These are phyloP conservation scores for Xylaria polymorpha DNA, from an alignment of 2,329 filamentous ascomycete genomes.

Conservation along the genomic window DNA sequence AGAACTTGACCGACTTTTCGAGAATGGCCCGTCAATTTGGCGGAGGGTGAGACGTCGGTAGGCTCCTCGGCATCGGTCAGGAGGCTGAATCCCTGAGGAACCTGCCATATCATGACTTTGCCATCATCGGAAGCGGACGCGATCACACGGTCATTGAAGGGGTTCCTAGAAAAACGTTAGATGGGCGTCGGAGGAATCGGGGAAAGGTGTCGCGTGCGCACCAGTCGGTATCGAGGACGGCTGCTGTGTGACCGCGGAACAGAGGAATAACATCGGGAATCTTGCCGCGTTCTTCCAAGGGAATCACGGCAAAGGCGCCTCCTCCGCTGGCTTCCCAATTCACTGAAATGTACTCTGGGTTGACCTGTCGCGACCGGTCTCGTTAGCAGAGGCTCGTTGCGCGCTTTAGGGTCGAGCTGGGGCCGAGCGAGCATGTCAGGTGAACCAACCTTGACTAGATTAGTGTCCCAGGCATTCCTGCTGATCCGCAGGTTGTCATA, in stretches of 20 bases:
- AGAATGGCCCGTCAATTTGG: constrained; percentile 86
- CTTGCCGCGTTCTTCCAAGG: constrained; percentile 87
- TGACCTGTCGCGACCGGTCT: constrained; percentile 70
- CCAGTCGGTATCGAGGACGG: constrained; percentile 70
- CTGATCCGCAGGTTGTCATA: constrained; percentile 98
- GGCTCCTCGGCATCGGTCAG: constrained; percentile 87
- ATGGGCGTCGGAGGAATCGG: constrained; percentile 16
- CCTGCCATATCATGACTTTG: constrained; percentile 97
- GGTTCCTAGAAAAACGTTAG: constrained; percentile 73
- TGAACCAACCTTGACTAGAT: constrained; percentile 84
- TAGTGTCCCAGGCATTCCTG: constrained; percentile 99
- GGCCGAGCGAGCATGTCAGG: background rate
- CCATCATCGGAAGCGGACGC: constrained; percentile 96
- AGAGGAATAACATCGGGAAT: constrained; percentile 92
- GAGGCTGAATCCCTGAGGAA: constrained; percentile 87
- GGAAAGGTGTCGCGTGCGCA: constrained; percentile 37
- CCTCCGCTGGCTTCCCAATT: constrained; percentile 98
- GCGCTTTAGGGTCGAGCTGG: constrained; percentile 14
- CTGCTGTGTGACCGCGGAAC: constrained; percentile 94
- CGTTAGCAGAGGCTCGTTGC: constrained; percentile 38
- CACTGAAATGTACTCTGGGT: constrained; percentile 94
- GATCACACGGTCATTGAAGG: constrained; percentile 93
- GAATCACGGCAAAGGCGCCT: constrained; percentile 96
- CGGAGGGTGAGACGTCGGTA: constrained; percentile 81
- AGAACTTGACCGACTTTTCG: constrained; percentile 98